These are phyloP conservation scores for Quercus robur DNA, from an alignment of 306 rosid genomes.

Conservation along the genomic window DNA sequence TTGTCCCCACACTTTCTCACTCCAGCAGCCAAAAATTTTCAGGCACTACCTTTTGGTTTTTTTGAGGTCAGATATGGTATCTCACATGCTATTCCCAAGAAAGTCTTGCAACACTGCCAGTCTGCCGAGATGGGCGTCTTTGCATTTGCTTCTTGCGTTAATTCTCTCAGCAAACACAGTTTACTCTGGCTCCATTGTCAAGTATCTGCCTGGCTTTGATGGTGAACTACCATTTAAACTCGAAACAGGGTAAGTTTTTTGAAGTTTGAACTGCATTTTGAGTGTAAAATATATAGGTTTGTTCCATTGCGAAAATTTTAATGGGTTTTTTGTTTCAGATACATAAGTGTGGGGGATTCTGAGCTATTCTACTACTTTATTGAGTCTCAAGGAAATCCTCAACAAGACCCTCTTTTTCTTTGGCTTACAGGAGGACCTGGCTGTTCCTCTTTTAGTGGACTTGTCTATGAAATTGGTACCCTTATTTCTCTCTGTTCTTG, in stretches of 20 bases:
- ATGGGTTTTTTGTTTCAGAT: slow-evolving; percentile 1
- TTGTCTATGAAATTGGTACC: slow-evolving; percentile 19
- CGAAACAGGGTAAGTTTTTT: slow-evolving; percentile 1
- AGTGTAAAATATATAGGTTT: not conserved
- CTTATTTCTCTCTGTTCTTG: too few species aligned
- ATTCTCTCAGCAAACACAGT: slow-evolving; percentile 11
- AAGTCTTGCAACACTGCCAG: not conserved
- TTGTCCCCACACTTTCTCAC: too few species aligned
- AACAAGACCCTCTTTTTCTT: slow-evolving; percentile 20
- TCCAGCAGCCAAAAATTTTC: not conserved
- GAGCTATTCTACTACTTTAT: slow-evolving; percentile 22
- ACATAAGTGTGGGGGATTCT: slow-evolving; percentile 7
- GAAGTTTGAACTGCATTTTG: not conserved
- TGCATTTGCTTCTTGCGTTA: not conserved
- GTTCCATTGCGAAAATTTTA: not conserved
- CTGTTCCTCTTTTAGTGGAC: slow-evolving; percentile 6
- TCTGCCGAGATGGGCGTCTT: not conserved
- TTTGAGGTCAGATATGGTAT: not conserved
- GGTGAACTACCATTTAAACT: slow-evolving; percentile 18
- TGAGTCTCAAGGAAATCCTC: slow-evolving; percentile 17
- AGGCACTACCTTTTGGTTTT: not conserved
- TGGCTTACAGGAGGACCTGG: slow-evolving; percentile 29
- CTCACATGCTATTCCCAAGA: not conserved
- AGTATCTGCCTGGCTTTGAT: slow-evolving; percentile 8
- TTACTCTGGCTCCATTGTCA: not conserved